Evolutionary conservation across 1,284 basidiomycete genomes (phyloP).

Genomic region (Ustilago cynodontis): DNA sequence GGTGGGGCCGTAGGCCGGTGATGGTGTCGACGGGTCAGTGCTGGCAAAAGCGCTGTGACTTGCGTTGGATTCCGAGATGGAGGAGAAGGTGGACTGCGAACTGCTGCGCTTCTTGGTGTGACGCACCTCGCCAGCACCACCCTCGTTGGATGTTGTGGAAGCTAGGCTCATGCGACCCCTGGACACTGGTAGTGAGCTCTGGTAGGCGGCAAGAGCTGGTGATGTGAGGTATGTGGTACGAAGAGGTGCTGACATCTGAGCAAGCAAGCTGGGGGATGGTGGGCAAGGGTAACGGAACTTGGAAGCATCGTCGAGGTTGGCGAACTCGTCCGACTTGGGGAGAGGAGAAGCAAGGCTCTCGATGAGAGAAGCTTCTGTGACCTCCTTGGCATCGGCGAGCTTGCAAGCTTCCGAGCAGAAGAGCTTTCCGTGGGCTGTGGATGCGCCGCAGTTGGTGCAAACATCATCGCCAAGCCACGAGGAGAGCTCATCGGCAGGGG

Average conservation of each 20-base stretch:
- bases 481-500: slow-evolving; percentile 57
- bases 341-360: slow-evolving; percentile 33
- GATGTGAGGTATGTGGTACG: slow-evolving; percentile 54
- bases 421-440: slow-evolving; percentile 49
- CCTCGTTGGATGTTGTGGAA: slow-evolving; percentile 25
- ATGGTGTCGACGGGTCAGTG: slow-evolving; percentile 57
- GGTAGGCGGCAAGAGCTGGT: slow-evolving; percentile 57
- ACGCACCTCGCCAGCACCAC: slow-evolving; percentile 10
- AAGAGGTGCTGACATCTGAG: slow-evolving; percentile 53
- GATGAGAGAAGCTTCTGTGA: slow-evolving; percentile 31
- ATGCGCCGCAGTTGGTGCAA: slow-evolving; percentile 58
- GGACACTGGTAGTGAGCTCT: slow-evolving; percentile 50
- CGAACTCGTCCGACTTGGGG: slow-evolving; percentile 26
- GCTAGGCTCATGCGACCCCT: slow-evolving; percentile 38
- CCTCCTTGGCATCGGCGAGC: slow-evolving; percentile 48
- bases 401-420: slow-evolving; percentile 61
- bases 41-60: slow-evolving; percentile 51
- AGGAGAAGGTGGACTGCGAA: slow-evolving; percentile 63
- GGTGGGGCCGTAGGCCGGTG: slow-evolving; percentile 46
- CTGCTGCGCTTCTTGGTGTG: slow-evolving; percentile 55
- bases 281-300: slow-evolving; percentile 64
- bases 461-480: slow-evolving; percentile 62
- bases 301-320: slow-evolving; percentile 19
- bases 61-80: slow-evolving; percentile 56
- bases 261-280: slow-evolving; percentile 57